phyloP scores from a whole-genome alignment of 2,329 filamentous ascomycete genomes.

The Cladophialophora immunda region DNA sequence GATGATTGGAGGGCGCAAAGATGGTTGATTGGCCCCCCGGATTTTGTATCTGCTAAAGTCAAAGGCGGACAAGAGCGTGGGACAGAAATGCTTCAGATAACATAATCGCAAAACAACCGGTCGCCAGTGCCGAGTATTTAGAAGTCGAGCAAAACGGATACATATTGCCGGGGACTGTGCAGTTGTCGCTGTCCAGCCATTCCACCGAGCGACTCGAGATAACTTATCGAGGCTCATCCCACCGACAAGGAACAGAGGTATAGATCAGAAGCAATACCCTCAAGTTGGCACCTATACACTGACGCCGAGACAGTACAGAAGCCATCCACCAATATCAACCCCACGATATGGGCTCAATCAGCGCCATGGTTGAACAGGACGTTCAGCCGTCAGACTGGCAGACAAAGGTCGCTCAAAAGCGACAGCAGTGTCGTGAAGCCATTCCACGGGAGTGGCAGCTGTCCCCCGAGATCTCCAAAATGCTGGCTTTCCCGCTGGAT shows the following conservation, averaged over 20 bases:
- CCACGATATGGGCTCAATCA: conserved; percentile 26
- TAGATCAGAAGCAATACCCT: background rate
- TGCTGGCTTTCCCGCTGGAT: conserved; percentile 31
- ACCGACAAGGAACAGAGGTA: background rate
- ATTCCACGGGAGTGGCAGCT: conserved; percentile 45
- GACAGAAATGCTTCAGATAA: conserved; percentile 5
- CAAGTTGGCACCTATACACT: background rate
- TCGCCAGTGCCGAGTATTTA: background rate
- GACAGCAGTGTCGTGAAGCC: conserved; percentile 24
- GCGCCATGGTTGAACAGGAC: conserved; percentile 1
- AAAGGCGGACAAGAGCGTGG: conserved; percentile 19
- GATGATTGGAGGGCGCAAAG: conserved; percentile 22
- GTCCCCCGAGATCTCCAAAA: conserved; percentile 26
- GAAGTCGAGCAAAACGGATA: background rate
- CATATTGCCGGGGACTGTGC: background rate
- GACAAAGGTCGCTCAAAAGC: conserved; percentile 33
- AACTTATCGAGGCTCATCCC: background rate
- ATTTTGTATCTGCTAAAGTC: background rate
- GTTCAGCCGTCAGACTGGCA: conserved; percentile 25
- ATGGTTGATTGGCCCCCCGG: conserved; percentile 16
- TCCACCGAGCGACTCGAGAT: too few species aligned
- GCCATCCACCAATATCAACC: background rate
- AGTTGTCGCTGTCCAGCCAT: too few species aligned
- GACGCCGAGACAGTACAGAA: background rate
- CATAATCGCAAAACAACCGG: background rate